Percentiles rank a stretch among this genome's conserved stretches.
phyloP scores from a whole-genome alignment of 257 asterid species.

The Linderniella brevidens region DNA sequence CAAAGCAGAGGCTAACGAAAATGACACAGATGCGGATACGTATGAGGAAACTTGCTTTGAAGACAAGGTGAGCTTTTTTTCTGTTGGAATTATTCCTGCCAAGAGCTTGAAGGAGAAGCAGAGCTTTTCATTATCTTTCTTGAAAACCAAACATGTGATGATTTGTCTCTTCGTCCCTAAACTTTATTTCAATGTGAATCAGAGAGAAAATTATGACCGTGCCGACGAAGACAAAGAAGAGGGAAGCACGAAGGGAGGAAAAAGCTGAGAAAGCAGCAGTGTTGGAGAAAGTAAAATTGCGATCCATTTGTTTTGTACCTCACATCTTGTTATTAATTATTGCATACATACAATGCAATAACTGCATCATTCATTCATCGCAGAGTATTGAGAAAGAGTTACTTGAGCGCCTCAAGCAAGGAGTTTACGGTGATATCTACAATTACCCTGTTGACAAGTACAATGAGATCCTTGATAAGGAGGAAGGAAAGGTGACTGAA shows the following conservation, averaged over 20 bases:
- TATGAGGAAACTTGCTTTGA: slow-evolving; percentile 86
- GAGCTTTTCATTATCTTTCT: no score
- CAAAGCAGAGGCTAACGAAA: slow-evolving; percentile 80
- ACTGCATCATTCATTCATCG: slow-evolving; percentile 9
- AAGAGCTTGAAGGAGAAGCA: no score
- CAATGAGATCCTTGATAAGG: slow-evolving; percentile 45
- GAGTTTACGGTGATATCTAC: slow-evolving; percentile 54
- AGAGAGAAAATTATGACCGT: slow-evolving; percentile 88
- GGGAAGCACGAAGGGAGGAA: slow-evolving; percentile 82
- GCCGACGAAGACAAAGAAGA: slow-evolving; percentile 60
- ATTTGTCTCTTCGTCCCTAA: not conserved
- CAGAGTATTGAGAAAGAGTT: slow-evolving; percentile 85
- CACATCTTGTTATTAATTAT: not conserved
- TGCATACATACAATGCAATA: not conserved
- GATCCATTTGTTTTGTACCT: not conserved
- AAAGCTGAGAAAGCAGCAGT: slow-evolving; percentile 84
- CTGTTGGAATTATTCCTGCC: not conserved
- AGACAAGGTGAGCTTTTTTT: slow-evolving; percentile 43
- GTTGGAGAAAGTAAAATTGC: slow-evolving; percentile 42
- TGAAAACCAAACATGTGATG: not conserved
- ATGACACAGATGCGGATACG: slow-evolving; percentile 98
- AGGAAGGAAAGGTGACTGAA: slow-evolving; percentile 24
- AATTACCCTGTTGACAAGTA: slow-evolving; percentile 45
- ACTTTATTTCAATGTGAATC: not conserved
- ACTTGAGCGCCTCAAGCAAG: slow-evolving; percentile 60